Evolutionary conservation across 768 basidiomycete species (phyloP).

Genomic region (Suillus ampliporus): DNA sequence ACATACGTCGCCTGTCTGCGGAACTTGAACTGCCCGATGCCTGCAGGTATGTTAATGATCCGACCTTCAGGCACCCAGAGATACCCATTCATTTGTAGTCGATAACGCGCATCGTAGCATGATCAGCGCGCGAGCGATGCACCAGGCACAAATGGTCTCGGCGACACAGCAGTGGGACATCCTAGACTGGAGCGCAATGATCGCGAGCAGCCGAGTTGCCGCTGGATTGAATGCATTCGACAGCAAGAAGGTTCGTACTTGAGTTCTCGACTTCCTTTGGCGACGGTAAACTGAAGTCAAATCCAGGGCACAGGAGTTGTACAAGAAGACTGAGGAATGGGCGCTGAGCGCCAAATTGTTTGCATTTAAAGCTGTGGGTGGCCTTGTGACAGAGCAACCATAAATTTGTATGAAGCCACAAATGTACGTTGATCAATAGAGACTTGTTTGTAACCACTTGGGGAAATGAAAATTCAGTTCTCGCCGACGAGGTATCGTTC

Average conservation of each 20-base stretch:
- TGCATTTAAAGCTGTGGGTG: background rate
- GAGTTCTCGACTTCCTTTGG: background rate
- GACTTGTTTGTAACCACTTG: background rate
- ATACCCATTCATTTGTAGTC: slow-evolving; percentile 31
- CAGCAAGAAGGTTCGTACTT: slow-evolving; percentile 35
- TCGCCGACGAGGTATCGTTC: too few relatives aligned
- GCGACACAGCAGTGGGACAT: slow-evolving; percentile 58
- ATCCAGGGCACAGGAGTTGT: slow-evolving; percentile 27
- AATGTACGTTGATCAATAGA: slow-evolving; percentile 1
- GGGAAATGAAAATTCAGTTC: too few relatives aligned
- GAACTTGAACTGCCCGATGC: slow-evolving; percentile 75
- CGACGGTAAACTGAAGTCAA: background rate
- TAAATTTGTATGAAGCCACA: too few relatives aligned
- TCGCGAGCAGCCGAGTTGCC: slow-evolving; percentile 77
- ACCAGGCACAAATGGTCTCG: slow-evolving; percentile 49
- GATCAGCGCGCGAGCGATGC: slow-evolving; percentile 77
- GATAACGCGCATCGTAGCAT: slow-evolving; percentile 80
- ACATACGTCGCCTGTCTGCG: slow-evolving; percentile 72
- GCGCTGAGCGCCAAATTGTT: background rate
- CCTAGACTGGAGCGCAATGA: slow-evolving; percentile 84
- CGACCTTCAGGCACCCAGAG: background rate
- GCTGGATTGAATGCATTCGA: slow-evolving; percentile 65
- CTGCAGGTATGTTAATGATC: slow-evolving; percentile 33
- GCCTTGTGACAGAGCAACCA: background rate
- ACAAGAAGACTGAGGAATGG: slow-evolving; percentile 26